phyloP scores from a whole-genome alignment of 257 asterid species.

The Echites panduratus region DNA sequence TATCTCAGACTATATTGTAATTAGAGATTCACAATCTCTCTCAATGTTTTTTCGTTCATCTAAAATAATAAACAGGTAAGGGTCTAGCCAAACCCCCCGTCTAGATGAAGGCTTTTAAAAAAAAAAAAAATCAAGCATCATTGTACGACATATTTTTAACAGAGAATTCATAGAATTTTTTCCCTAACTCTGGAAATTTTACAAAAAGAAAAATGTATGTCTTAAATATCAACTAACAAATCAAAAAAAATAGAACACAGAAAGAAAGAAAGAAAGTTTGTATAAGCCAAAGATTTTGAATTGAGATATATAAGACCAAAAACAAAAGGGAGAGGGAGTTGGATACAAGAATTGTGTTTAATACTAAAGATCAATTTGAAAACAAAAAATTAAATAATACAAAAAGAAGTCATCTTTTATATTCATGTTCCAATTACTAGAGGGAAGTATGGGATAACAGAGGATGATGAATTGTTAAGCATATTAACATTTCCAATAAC shows the following conservation, averaged over 20 bases:
- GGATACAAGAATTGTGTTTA: too few species aligned
- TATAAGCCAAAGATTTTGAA: neutral
- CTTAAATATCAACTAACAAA: neutral
- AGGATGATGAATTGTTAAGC: neutral
- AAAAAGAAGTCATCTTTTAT: neutral
- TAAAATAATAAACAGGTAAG: too few species aligned
- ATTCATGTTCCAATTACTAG: neutral
- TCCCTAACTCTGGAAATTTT: neutral
- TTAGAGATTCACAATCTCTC: too few species aligned
- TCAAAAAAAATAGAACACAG: too few species aligned
- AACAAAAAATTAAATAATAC: neutral
- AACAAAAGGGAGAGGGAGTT: neutral
- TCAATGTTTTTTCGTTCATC: too few species aligned
- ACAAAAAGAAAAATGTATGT: neutral
- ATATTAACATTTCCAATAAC: too few species aligned
- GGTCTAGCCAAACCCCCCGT: too few species aligned
- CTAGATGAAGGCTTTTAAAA: too few species aligned
- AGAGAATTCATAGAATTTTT: neutral
- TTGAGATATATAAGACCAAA: neutral
- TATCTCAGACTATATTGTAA: too few species aligned
- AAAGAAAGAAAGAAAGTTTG: neutral
- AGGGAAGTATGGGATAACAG: neutral
- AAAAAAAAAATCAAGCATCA: too few species aligned
- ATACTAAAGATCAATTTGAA: neutral
- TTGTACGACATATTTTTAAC: too few species aligned